A percentile compares a stretch with the other conserved stretches of the same genome.
Conservation (phyloP, 2,329 filamentous ascomycete genomes). For the Cercospora citrullina region DNA sequence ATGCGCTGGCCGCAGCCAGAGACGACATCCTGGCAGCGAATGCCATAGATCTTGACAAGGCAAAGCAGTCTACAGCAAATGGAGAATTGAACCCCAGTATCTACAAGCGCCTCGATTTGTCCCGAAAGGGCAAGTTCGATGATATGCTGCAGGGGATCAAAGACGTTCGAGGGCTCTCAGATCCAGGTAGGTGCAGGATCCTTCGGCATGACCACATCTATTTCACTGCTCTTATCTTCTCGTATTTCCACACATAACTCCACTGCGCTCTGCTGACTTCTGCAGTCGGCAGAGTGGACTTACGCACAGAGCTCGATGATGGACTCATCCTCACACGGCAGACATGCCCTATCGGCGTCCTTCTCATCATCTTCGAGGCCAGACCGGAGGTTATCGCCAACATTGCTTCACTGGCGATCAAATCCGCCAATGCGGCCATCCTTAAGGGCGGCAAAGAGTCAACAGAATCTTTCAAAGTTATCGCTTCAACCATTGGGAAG, state of each 20-base stretch:
- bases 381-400: slow-evolving; percentile 98
- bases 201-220: slow-evolving; percentile 1
- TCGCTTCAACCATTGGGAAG: slow-evolving; percentile 78
- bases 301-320: slow-evolving; percentile 84
- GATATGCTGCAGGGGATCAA: slow-evolving; percentile 96
- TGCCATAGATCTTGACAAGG: slow-evolving; percentile 73
- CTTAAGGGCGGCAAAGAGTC: slow-evolving; percentile 97
- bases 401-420: slow-evolving; percentile 91
- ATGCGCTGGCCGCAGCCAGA: slow-evolving; percentile 68
- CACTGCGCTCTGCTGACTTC: slow-evolving; percentile 34
- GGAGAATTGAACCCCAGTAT: slow-evolving; percentile 79
- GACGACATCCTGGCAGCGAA: slow-evolving; percentile 84
- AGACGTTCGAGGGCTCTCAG: slow-evolving; percentile 78
- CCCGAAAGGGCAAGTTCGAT: slow-evolving; percentile 86
- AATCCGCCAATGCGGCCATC: slow-evolving; percentile 95
- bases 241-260: slow-evolving; percentile 5
- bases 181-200: slow-evolving; percentile 67
- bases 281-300: slow-evolving; percentile 76
- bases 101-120: slow-evolving; percentile 83
- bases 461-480: slow-evolving; percentile 89
- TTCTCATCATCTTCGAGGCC: slow-evolving; percentile 97
- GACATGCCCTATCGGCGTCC: slow-evolving; percentile 92
- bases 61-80: slow-evolving; percentile 69
- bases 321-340: slow-evolving; percentile 82
- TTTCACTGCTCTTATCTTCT: slow-evolving; percentile 5